Evolutionary conservation across 257 asterid genomes (phyloP).

Genomic region (Nyctanthes arbortristis): DNA sequence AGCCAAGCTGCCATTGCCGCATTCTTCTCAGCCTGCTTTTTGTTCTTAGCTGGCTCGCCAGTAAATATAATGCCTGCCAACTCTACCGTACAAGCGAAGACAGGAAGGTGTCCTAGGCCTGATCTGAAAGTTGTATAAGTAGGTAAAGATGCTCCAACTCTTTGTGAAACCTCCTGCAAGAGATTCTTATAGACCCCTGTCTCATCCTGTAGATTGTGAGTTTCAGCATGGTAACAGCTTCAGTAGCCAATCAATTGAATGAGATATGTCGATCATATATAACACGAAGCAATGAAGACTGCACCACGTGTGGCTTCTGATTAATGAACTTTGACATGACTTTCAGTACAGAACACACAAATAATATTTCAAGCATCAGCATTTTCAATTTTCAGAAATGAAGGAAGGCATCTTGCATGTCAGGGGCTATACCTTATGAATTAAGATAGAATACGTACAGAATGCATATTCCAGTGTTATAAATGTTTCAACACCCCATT

Average conservation of each 20-base stretch:
- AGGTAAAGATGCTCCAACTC: constrained; percentile 78
- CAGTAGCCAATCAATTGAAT: constrained; percentile 16
- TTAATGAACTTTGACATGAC: background rate
- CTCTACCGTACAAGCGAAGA: constrained; percentile 69
- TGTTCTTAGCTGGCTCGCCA: constrained; percentile 82
- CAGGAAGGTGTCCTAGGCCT: constrained; percentile 77
- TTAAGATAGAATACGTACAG: background rate
- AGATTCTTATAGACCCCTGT: constrained; percentile 86
- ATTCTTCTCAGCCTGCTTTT: constrained; percentile 85
- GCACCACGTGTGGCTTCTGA: background rate
- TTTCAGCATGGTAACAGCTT: constrained; percentile 24
- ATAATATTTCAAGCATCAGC: background rate
- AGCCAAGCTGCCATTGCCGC: constrained; percentile 92
- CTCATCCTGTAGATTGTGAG: constrained; percentile 56
- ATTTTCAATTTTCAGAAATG: background rate
- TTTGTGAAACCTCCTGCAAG: constrained; percentile 79
- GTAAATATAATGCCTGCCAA: constrained; percentile 70
- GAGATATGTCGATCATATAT: background rate
- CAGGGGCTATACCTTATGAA: background rate
- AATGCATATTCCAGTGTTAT: background rate
- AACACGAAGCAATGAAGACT: background rate
- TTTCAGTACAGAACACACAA: background rate
- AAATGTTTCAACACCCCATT: background rate
- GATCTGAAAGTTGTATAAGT: constrained; percentile 67
- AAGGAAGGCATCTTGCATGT: background rate